Evolutionary conservation across 257 asterid genomes (phyloP).

Genomic region (Solanum tarijense): DNA sequence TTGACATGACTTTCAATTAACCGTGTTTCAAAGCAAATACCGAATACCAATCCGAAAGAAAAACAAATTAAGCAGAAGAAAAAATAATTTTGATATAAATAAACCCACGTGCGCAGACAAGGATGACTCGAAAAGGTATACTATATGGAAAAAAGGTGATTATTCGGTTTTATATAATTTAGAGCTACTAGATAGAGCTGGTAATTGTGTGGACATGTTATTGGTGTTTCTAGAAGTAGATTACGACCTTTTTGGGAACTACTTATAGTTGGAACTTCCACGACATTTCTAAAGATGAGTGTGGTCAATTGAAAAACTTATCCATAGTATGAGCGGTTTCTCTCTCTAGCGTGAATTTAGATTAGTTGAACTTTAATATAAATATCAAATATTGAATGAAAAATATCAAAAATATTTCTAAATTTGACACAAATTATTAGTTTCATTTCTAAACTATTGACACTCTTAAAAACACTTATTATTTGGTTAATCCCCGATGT

Average conservation of each 20-base stretch:
- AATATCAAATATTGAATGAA: accelerated
- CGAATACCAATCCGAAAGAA: neutral
- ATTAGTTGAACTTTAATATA: no score
- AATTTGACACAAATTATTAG: no score
- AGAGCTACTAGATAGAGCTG: neutral
- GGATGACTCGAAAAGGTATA: conserved; percentile 16
- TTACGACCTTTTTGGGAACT: neutral
- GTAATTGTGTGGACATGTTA: neutral
- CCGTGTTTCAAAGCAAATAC: accelerated
- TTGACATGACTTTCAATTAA: accelerated
- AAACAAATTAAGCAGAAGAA: neutral
- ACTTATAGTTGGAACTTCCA: neutral
- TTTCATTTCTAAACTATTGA: no score
- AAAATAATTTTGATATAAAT: neutral
- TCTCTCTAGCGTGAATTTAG: no score
- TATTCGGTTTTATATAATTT: neutral
- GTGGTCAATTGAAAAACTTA: neutral
- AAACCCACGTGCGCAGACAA: conserved; percentile 73
- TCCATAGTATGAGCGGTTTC: no score
- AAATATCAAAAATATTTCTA: accelerated
- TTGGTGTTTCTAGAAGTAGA: conserved; percentile 7
- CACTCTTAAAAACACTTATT: no score
- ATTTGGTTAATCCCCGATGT: no score
- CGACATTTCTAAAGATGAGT: neutral
- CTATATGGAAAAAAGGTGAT: neutral